A percentile compares a stretch with the other conserved stretches of the same genome.
Conservation (phyloP, 1,284 basidiomycete genomes). For the Xerocomus cyaneibrunnescens region DNA sequence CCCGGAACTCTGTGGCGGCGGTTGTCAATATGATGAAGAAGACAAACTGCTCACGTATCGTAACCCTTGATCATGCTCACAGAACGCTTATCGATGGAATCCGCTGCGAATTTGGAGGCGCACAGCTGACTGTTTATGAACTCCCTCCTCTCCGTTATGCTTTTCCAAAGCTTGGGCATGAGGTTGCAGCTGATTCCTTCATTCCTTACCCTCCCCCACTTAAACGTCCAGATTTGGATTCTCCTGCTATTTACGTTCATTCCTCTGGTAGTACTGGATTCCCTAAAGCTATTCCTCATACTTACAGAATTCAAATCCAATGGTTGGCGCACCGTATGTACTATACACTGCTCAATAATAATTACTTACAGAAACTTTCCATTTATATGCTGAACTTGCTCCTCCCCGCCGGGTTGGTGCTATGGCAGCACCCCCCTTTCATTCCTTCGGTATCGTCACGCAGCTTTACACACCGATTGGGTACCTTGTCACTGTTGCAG, state of each 20-base stretch:
- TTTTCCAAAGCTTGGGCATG: not conserved
- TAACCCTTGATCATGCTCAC: slow-evolving; percentile 12
- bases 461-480: slow-evolving; percentile 20
- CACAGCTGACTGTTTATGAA: not conserved
- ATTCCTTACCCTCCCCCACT: not conserved
- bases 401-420: slow-evolving; percentile 19
- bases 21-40: slow-evolving; percentile 15
- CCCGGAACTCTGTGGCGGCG: slow-evolving; percentile 31
- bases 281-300: slow-evolving; percentile 36
- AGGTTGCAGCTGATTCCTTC: not conserved
- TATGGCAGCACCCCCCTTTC: slow-evolving; percentile 31
- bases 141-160: not conserved
- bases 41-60: slow-evolving; percentile 29
- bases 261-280: slow-evolving; percentile 4
- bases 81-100: not conserved
- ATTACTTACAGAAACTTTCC: slow-evolving; percentile 5
- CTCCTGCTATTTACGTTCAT: not conserved
- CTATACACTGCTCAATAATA: not conserved
- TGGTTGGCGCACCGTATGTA: slow-evolving; percentile 25
- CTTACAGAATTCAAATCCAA: slow-evolving; percentile 25
- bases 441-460: slow-evolving; percentile 19
- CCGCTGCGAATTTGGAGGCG: not conserved
- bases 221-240: not conserved
- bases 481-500: slow-evolving; percentile 5
- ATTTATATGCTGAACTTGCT: not conserved